These are phyloP conservation scores for Cercospora citrullina DNA, from an alignment of 2,329 filamentous ascomycete genomes.

Conservation along the genomic window DNA sequence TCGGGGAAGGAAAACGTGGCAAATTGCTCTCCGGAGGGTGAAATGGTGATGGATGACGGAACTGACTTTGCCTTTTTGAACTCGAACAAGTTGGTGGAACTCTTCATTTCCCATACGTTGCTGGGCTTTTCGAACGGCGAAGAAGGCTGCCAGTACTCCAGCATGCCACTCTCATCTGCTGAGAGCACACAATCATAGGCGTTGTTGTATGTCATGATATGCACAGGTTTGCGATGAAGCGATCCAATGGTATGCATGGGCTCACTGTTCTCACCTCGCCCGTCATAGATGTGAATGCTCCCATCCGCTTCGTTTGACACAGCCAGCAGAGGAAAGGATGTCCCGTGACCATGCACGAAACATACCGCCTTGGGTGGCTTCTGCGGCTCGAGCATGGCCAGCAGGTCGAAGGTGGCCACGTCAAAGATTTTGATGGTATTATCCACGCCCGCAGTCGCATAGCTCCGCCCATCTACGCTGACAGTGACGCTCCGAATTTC, in stretches of 20 bases:
- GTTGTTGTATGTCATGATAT: conserved; percentile 86
- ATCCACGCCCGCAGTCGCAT: conserved; percentile 82
- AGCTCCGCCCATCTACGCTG: conserved; percentile 88
- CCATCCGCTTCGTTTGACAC: conserved; percentile 74
- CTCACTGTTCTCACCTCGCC: conserved; percentile 74
- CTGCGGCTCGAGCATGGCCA: conserved; percentile 77
- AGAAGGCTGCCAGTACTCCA: conserved; percentile 91
- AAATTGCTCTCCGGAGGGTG: conserved; percentile 81
- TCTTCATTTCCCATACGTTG: conserved; percentile 90
- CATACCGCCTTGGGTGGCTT: conserved; percentile 77
- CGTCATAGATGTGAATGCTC: conserved; percentile 81
- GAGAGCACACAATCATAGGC: conserved; percentile 87
- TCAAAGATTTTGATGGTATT: conserved; percentile 76
- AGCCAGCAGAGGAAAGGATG: conserved; percentile 83
- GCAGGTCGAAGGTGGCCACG: conserved; percentile 67
- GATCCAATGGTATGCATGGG: conserved; percentile 75
- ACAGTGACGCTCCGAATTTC: conserved; percentile 81
- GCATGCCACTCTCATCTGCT: conserved; percentile 84
- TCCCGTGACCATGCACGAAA: conserved; percentile 86
- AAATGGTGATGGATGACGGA: conserved; percentile 79
- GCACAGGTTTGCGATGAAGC: conserved; percentile 79
- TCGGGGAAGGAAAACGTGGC: conserved; percentile 90
- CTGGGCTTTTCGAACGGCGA: conserved; percentile 85
- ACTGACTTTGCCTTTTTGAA: conserved; percentile 93
- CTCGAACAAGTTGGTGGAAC: conserved; percentile 89